A percentile compares a stretch with the other conserved stretches of the same genome.
Conservation (phyloP, 2,329 filamentous ascomycete species). For the Arthrobotrys pseudoclavata region DNA sequence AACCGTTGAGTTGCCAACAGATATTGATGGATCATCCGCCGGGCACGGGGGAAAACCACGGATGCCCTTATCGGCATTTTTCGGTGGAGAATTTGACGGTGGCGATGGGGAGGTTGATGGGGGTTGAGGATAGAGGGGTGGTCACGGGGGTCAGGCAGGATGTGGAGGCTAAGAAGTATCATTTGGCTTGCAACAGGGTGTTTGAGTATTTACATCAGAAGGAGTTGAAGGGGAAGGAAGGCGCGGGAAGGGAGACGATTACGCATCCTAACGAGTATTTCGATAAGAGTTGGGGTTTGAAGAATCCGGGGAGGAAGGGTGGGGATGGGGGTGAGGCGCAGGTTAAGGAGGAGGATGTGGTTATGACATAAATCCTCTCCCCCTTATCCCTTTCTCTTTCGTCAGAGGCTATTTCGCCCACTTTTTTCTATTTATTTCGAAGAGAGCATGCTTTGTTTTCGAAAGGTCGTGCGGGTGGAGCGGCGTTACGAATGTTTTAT, state of each 20-base stretch:
- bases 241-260: conserved; percentile 80
- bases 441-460: neutral
- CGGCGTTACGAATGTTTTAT: neutral
- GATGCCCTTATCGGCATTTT: conserved; percentile 97
- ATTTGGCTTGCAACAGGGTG: conserved; percentile 96
- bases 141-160: conserved; percentile 87
- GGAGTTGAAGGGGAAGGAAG: conserved; percentile 80
- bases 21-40: conserved; percentile 91
- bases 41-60: conserved; percentile 87
- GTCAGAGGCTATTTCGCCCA: neutral
- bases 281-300: conserved; percentile 90
- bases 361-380: conserved; percentile 27
- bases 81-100: conserved; percentile 83
- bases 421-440: neutral
- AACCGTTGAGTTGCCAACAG: conserved; percentile 93
- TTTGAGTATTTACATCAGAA: conserved; percentile 88
- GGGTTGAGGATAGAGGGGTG: conserved; percentile 82
- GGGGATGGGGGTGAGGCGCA: conserved; percentile 6
- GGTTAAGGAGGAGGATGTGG: conserved; percentile 52
- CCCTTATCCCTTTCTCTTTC: neutral
- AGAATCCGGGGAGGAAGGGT: conserved; percentile 74
- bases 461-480: neutral
- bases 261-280: conserved; percentile 99
- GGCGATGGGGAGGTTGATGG: conserved; percentile 80
- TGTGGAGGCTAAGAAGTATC: conserved; percentile 87